Evolutionary conservation across 257 asterid genomes (phyloP), one percentile per base, ranked within the genome.

Genomic region (Scutellaria baicalensis): DNA sequence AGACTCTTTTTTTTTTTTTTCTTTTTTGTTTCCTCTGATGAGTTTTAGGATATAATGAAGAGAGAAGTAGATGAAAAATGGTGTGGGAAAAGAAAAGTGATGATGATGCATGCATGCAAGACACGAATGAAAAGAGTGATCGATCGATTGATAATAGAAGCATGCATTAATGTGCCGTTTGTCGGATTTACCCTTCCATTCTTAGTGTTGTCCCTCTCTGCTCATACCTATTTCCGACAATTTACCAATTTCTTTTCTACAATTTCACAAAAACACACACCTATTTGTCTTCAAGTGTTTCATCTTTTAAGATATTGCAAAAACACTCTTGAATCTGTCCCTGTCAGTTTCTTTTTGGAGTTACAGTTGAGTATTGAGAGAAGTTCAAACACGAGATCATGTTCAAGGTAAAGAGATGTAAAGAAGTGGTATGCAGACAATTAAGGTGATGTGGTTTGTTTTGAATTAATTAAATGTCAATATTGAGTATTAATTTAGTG

Each of bases 31-130:
- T 42, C 13, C 16, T 11, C 6, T 18, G 1, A 14, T 45, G 21
- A 59, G 0, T 59, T 40, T 18, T 63, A 27, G 23, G 13, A 10
- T 17, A 8, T 20, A 9, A 55, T 31, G 8, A 67, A 66, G 36
- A 35, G 0, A 0, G 43, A 23, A 60, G 35, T 2, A 10, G 33
- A 11, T 36, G 31, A 9, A 7, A 47, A 13, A 1, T 36, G 57
- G 21, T 23, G 43, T 4, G 62, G 88, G 78, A 80, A 83, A 73
- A n/a, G 86, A 82, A 71, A 65, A 33, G 67, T 59, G 79, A 69
- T 35, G 27, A 23, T 23, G n/a, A 20, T 23, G 49, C 27, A 49
- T 45, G 68, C 69, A 45, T 61, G 62, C 52, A 68, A 13, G 12
- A 39, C 9, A 70, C 49, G 40, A 70, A 27, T 27, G 33, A 27